phyloP scores from a whole-genome alignment of 495 filamentous ascomycete species.

The Arthonia radiata region DNA sequence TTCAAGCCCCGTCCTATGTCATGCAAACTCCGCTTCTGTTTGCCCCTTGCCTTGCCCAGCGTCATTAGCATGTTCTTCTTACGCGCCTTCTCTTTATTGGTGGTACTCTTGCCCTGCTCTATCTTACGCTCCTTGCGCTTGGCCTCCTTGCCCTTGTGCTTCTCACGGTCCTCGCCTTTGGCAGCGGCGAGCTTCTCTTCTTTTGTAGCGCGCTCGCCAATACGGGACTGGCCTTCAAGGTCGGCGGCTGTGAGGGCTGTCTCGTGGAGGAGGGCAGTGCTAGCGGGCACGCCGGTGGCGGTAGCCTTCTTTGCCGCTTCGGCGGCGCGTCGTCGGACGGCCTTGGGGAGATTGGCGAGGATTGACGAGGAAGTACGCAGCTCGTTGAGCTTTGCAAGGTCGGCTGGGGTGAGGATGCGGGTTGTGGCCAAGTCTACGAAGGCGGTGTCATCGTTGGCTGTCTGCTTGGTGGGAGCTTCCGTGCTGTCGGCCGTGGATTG shows the following conservation, averaged over 20 bases:
- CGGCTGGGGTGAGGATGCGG: constrained; percentile 70
- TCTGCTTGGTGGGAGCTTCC: constrained; percentile 7
- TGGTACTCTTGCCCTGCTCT: constrained; percentile 73
- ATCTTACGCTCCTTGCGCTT: constrained; percentile 63
- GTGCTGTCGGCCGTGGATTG: constrained; percentile 4
- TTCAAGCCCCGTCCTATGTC: constrained; percentile 55
- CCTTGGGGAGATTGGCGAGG: constrained; percentile 17
- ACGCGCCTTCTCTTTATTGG: constrained; percentile 90
- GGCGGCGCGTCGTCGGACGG: constrained; percentile 16
- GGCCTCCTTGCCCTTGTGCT: constrained; percentile 62
- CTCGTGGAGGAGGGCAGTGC: constrained; percentile 45
- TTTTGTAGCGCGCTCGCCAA: constrained; percentile 46
- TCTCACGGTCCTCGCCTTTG: constrained; percentile 45
- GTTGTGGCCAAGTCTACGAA: constrained; percentile 70
- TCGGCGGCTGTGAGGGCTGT: constrained; percentile 67
- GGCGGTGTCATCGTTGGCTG: constrained; percentile 19
- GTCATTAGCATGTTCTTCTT: constrained; percentile 99
- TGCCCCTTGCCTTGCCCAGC: constrained; percentile 72
- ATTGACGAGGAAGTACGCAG: constrained; percentile 45
- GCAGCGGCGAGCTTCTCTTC: constrained; percentile 63
- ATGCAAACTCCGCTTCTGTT: constrained; percentile 76
- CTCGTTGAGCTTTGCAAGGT: constrained; percentile 77
- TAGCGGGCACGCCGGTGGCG: constrained; percentile 15
- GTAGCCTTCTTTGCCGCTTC: constrained; percentile 10
- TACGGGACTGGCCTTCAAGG: constrained; percentile 46